These are phyloP conservation scores for Chaetomidium leptoderma DNA, from an alignment of 495 filamentous ascomycete species.

Conservation along the genomic window DNA sequence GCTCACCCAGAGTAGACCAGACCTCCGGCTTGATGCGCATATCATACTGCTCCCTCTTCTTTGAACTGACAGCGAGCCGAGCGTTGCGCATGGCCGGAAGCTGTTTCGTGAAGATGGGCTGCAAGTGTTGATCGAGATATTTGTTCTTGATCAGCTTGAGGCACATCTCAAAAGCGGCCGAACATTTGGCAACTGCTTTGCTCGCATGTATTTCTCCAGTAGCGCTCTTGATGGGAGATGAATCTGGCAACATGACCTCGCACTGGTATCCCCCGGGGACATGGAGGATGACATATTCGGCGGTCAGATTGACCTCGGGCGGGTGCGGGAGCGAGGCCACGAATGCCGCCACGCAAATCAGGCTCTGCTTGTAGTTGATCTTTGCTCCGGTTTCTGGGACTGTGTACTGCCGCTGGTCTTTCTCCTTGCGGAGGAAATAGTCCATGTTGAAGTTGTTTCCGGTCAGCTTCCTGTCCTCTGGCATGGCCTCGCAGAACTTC, in stretches of 20 bases:
- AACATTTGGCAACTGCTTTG: conserved; percentile 79
- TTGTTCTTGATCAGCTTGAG: conserved; percentile 60
- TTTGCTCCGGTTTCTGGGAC: conserved; percentile 70
- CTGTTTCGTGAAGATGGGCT: conserved; percentile 67
- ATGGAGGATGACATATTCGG: conserved; percentile 59
- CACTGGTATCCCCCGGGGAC: conserved; percentile 63
- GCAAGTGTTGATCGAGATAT: conserved; percentile 67
- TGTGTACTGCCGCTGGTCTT: conserved; percentile 53
- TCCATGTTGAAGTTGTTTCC: conserved; percentile 58
- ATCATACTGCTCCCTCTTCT: conserved; percentile 65
- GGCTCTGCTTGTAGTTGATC: conserved; percentile 70
- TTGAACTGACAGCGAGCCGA: conserved; percentile 72
- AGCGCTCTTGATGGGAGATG: conserved; percentile 63
- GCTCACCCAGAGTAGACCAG: conserved; percentile 58
- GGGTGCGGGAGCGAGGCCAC: conserved; percentile 57
- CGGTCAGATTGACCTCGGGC: conserved; percentile 48
- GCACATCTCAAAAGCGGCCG: conserved; percentile 86
- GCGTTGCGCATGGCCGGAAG: conserved; percentile 87
- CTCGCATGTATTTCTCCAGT: conserved; percentile 56
- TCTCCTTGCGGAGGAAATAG: conserved; percentile 52
- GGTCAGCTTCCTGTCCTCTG: conserved; percentile 66
- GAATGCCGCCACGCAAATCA: conserved; percentile 57
- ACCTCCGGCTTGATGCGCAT: conserved; percentile 76
- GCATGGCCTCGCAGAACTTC: conserved; percentile 68
- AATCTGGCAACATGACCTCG: conserved; percentile 76